Conservation (phyloP, 2,329 filamentous ascomycete genomes). For the Ophidiomyces ophidiicola region DNA sequence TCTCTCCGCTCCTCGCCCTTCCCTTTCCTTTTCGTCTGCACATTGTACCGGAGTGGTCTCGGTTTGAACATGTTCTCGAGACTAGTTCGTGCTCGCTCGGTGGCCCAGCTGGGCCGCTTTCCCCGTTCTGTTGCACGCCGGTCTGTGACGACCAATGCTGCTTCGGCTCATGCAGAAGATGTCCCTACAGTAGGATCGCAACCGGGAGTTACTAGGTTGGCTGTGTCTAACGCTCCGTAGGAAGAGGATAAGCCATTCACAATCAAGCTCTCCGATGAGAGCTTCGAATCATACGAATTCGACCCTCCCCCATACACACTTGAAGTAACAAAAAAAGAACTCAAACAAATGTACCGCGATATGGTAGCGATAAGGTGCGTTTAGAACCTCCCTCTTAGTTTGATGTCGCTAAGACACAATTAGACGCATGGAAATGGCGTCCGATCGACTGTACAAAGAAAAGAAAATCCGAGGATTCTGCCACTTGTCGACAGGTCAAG, state of each 20-base stretch:
- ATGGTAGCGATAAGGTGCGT: constrained; percentile 84
- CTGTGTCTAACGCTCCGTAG: constrained; percentile 36
- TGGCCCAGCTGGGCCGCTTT: constrained; percentile 44
- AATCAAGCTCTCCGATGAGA: constrained; percentile 89
- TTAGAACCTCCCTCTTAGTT: background rate
- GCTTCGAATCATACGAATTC: constrained; percentile 98
- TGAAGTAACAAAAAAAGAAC: constrained; percentile 88
- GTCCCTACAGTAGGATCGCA: constrained; percentile 46
- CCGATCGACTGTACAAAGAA: constrained; percentile 98
- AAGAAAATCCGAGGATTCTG: constrained; percentile 99
- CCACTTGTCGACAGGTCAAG: constrained; percentile 93
- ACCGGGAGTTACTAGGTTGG: background rate
- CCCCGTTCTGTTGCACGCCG: constrained; percentile 45
- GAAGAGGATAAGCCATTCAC: constrained; percentile 89
- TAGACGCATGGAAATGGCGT: constrained; percentile 99
- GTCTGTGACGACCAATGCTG: constrained; percentile 88
- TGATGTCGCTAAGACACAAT: constrained; percentile 13
- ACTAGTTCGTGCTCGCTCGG: constrained; percentile 51
- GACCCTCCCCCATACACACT: constrained; percentile 90
- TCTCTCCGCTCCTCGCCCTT: background rate
- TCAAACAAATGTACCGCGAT: constrained; percentile 98
- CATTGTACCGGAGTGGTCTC: constrained; percentile 12
- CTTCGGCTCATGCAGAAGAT: constrained; percentile 78
- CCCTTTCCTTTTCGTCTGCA: constrained; percentile 5
- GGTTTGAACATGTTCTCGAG: constrained; percentile 53